phyloP scores from a whole-genome alignment of 257 asterid species.

The Solanum chilense region DNA sequence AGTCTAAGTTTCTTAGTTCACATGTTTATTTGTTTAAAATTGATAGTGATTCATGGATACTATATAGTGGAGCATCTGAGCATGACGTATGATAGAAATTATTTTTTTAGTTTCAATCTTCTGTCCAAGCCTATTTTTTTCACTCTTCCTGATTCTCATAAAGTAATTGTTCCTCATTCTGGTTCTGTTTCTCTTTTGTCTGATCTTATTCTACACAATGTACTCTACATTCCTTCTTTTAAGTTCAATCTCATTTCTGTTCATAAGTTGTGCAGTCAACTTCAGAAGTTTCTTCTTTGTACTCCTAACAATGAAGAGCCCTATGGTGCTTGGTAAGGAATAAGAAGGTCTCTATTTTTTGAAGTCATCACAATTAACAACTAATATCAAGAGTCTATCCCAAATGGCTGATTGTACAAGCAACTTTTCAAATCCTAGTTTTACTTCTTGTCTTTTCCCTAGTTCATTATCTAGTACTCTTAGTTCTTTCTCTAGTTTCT shows the following conservation, averaged over 20 bases:
- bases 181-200: not conserved
- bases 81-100: not conserved
- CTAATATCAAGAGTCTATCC: too few species aligned
- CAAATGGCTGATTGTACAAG: not conserved
- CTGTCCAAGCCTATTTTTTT: not conserved
- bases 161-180: not conserved
- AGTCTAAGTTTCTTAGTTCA: too few species aligned
- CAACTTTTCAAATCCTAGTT: not conserved
- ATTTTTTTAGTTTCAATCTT: too few species aligned
- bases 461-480: too few species aligned
- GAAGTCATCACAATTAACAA: too few species aligned
- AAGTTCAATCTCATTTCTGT: too few species aligned
- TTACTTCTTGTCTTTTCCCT: too few species aligned
- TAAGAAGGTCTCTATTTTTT: not conserved
- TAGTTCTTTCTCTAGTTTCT: not conserved
- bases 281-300: too few species aligned
- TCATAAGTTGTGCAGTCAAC: not conserved
- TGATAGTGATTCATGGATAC: not conserved
- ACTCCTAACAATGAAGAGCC: not conserved
- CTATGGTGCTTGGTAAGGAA: not conserved
- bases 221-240: too few species aligned
- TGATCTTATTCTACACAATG: too few species aligned
- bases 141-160: not conserved
- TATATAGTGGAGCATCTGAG: too few species aligned
- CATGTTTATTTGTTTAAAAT: too few species aligned